These are phyloP conservation scores for Suillus paluster DNA, from an alignment of 768 basidiomycete genomes.

Conservation along the genomic window DNA sequence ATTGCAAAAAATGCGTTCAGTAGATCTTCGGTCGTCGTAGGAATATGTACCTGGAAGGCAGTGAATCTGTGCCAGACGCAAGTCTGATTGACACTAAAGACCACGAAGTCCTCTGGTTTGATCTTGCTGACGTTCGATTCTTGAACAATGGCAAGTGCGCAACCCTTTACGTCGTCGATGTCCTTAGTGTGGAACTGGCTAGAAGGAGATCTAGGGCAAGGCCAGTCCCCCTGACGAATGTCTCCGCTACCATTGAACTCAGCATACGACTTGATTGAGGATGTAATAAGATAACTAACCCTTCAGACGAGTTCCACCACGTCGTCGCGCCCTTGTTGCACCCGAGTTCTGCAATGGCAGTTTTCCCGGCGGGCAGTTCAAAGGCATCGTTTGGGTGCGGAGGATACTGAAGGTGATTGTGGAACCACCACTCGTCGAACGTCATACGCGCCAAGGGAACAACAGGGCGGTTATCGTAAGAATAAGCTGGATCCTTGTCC, in stretches of 20 bases:
- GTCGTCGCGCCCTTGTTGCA: slow-evolving; percentile 39
- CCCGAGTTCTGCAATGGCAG: slow-evolving; percentile 24
- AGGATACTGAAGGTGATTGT: slow-evolving; percentile 36
- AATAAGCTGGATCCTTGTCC: slow-evolving; percentile 25
- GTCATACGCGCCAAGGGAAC: slow-evolving; percentile 35
- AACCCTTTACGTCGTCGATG: slow-evolving; percentile 38
- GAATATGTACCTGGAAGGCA: slow-evolving; percentile 42
- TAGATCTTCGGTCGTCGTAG: slow-evolving; percentile 36
- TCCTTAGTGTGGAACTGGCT: slow-evolving; percentile 34
- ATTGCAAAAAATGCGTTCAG: slow-evolving; percentile 37
- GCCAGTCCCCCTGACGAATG: slow-evolving; percentile 21
- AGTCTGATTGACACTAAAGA: slow-evolving; percentile 48
- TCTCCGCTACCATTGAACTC: slow-evolving; percentile 23
- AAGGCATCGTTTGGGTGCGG: slow-evolving; percentile 36
- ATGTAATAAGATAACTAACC: slow-evolving; percentile 12
- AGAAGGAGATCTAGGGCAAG: slow-evolving; percentile 25
- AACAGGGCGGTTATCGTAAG: slow-evolving; percentile 41
- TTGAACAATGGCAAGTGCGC: slow-evolving; percentile 50
- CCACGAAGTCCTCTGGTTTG: slow-evolving; percentile 44
- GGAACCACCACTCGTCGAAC: slow-evolving; percentile 46
- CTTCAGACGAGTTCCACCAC: slow-evolving; percentile 21
- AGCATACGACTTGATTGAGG: not conserved
- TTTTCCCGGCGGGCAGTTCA: slow-evolving; percentile 36
- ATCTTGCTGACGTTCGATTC: slow-evolving; percentile 39
- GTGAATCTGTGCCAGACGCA: slow-evolving; percentile 47